Evolutionary conservation across 2,329 filamentous ascomycete genomes (phyloP).

Genomic region (Penicillium frequentans): DNA sequence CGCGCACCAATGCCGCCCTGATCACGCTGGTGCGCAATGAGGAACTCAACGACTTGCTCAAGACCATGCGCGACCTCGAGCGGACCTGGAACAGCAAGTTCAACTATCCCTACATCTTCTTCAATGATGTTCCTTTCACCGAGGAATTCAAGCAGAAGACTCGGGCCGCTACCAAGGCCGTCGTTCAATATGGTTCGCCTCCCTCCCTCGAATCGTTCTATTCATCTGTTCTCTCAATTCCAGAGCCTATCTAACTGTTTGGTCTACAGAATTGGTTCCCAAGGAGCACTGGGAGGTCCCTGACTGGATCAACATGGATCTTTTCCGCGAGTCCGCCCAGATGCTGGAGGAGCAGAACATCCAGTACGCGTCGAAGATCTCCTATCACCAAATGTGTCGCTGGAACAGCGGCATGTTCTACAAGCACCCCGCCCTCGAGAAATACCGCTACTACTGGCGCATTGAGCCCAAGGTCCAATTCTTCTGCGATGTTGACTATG

Average conservation of each 20-base stretch:
- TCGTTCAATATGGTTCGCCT: slow-evolving; percentile 73
- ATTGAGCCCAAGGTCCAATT: slow-evolving; percentile 98
- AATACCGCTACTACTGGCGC: slow-evolving; percentile 94
- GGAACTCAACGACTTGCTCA: slow-evolving; percentile 79
- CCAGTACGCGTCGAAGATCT: slow-evolving; percentile 84
- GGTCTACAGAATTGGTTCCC: slow-evolving; percentile 73
- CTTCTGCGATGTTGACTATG: slow-evolving; percentile 98
- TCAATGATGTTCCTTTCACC: slow-evolving; percentile 92
- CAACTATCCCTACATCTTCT: slow-evolving; percentile 99
- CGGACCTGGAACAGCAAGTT: slow-evolving; percentile 97
- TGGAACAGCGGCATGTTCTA: slow-evolving; percentile 99
- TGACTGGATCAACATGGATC: slow-evolving; percentile 84
- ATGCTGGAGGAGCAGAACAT: slow-evolving; percentile 81
- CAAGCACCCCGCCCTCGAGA: slow-evolving; percentile 81
- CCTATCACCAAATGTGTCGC: slow-evolving; percentile 98
- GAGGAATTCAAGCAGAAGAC: slow-evolving; percentile 90
- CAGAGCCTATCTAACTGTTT: neutral
- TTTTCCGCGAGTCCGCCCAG: slow-evolving; percentile 81
- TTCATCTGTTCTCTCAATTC: neutral
- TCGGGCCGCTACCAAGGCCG: slow-evolving; percentile 78
- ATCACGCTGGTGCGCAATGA: slow-evolving; percentile 90
- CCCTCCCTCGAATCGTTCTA: neutral
- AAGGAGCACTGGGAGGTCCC: slow-evolving; percentile 92
- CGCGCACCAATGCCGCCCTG: slow-evolving; percentile 90
- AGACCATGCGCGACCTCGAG: slow-evolving; percentile 89